Evolutionary conservation across 768 basidiomycete genomes (phyloP), one percentile per base, ranked within the genome.

Genomic region (Amyloporia xantha): DNA sequence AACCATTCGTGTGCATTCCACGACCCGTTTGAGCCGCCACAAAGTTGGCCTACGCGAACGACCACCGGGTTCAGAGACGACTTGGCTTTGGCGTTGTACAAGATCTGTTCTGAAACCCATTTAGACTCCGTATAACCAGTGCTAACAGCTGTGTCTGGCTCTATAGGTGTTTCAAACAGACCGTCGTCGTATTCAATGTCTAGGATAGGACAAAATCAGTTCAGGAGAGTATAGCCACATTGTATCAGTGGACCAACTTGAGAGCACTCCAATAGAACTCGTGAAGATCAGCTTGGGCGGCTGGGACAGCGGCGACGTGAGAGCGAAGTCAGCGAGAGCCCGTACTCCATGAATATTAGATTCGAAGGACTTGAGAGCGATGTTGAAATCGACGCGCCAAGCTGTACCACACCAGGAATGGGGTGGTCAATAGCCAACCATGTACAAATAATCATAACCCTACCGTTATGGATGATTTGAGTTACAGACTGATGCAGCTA

Each of bases 1-100:
- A 75, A 59, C 75, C 75, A 77, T 49, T 77, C 75, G 2, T 49
- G 53, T 6, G 59, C 50, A 49, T 68, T 72, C 75, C 75, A 77
- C 13, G 55, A 53, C 0, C 75, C 74, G 48, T 68, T 71, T 7
- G 37, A 17, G 7, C 59, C 64, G 3, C 75, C 75, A 21, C 62
- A 61, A 2, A 76, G 54, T 58, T 76, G 75, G 2, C 74, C 76
- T 17, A 73, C 61, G 3, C 75, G 69, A 1, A 75, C 67, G 7
- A 70, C 62, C 15, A 68, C 46, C 1, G 67, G 51, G 1, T 50
- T 49, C 5, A 76, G 52, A 0, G 56, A 28, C 1, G 69, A 68
- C 10, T 33, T 17, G 20, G 63, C 49, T 2, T 58, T 54, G 1
- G 69, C 72, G 1, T 38, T 48, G 20, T 57, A 44, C 10, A 74